Percentiles rank a stretch among this genome's conserved stretches.
Evolutionary conservation across 768 basidiomycete species (phyloP).

Genomic region (Mycena polygramma): DNA sequence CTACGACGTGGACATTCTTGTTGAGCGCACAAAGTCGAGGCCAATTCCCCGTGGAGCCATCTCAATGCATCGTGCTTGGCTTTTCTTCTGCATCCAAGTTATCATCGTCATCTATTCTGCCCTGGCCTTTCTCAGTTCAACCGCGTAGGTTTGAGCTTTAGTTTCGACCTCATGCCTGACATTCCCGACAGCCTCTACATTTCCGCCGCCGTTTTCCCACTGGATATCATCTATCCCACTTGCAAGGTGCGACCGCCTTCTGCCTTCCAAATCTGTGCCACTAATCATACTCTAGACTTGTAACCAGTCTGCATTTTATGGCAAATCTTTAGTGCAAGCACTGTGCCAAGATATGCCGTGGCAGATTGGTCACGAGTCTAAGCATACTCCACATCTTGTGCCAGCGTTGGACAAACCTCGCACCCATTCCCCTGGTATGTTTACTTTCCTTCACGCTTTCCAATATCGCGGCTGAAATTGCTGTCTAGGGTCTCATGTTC

Average conservation of each 20-base stretch:
- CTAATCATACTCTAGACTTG: too few species aligned
- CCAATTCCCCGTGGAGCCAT: slow-evolving; percentile 46
- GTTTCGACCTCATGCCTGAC: too few species aligned
- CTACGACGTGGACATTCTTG: slow-evolving; percentile 44
- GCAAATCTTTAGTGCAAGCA: too few species aligned
- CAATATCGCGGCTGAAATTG: too few species aligned
- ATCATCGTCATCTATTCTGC: slow-evolving; percentile 40
- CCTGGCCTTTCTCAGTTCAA: slow-evolving; percentile 30
- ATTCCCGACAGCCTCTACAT: slow-evolving; percentile 40
- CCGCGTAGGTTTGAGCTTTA: slow-evolving; percentile 35
- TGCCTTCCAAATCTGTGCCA: too few species aligned
- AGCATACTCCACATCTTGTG: background rate
- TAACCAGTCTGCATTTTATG: too few species aligned
- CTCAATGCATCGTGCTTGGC: slow-evolving; percentile 43
- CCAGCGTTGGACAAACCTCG: slow-evolving; percentile 46
- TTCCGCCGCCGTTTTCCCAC: slow-evolving; percentile 45
- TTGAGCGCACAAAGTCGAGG: slow-evolving; percentile 43
- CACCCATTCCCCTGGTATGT: slow-evolving; percentile 44
- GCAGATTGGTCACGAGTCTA: too few species aligned
- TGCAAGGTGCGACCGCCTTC: slow-evolving; percentile 46
- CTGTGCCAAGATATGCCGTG: too few species aligned
- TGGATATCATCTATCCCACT: slow-evolving; percentile 48
- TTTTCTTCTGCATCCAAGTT: slow-evolving; percentile 44
- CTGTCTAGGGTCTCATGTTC: slow-evolving; percentile 49
- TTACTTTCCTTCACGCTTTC: too few species aligned